Percentiles rank a stretch among this genome's conserved stretches.
Evolutionary conservation across 2,329 filamentous ascomycete genomes (phyloP).

Genomic region (Septoria petroselini): DNA sequence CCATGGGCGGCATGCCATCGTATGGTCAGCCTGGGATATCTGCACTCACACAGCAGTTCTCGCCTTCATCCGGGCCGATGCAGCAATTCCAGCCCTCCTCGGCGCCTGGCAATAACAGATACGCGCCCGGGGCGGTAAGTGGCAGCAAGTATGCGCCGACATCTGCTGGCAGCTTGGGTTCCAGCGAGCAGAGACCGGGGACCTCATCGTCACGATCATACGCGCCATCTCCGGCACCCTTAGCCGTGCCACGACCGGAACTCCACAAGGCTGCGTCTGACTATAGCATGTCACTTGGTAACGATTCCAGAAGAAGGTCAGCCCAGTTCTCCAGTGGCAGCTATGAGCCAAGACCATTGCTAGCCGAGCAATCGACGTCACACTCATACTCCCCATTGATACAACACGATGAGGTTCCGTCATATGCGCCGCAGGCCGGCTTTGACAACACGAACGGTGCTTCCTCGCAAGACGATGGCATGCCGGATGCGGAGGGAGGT

Average conservation of each 20-base stretch:
- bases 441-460: slow-evolving; percentile 11
- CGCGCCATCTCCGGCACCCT: slow-evolving; percentile 25
- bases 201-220: slow-evolving; percentile 28
- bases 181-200: slow-evolving; percentile 27
- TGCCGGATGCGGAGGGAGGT: slow-evolving; percentile 19
- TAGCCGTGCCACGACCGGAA: slow-evolving; percentile 33
- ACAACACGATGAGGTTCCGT: slow-evolving; percentile 7
- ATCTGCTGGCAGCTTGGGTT: slow-evolving; percentile 19
- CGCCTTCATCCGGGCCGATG: slow-evolving; percentile 25
- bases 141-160: slow-evolving; percentile 25
- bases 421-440: not conserved
- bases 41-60: slow-evolving; percentile 17
- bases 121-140: slow-evolving; percentile 27
- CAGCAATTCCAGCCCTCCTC: slow-evolving; percentile 25
- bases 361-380: slow-evolving; percentile 28
- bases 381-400: slow-evolving; percentile 21
- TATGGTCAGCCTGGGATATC: slow-evolving; percentile 26
- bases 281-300: slow-evolving; percentile 31
- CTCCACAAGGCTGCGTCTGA: slow-evolving; percentile 31
- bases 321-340: slow-evolving; percentile 30
- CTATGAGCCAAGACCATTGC: slow-evolving; percentile 33
- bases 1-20: slow-evolving; percentile 38
- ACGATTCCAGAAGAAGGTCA: slow-evolving; percentile 34
- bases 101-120: slow-evolving; percentile 31
- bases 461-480: not conserved